Evolutionary conservation across 2,329 filamentous ascomycete genomes (phyloP).

Genomic region (Cladosporium sp.): DNA sequence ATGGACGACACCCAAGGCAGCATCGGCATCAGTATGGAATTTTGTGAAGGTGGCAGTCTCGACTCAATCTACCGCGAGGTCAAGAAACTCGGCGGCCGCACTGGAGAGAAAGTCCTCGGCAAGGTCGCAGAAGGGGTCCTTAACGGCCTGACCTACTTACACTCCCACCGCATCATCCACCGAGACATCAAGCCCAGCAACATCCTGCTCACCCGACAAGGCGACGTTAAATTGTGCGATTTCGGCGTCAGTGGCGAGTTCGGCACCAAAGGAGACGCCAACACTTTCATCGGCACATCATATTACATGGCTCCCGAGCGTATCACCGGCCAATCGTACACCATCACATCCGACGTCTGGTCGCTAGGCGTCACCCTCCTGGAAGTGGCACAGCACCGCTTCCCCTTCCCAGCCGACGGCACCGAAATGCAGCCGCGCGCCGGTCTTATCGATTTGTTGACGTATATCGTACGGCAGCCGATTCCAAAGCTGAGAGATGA

Average conservation of each 20-base stretch:
- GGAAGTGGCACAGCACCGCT: constrained; percentile 98
- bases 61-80: constrained; percentile 98
- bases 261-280: constrained; percentile 95
- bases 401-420: constrained; percentile 95
- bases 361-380: constrained; percentile 92
- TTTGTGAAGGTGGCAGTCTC: constrained; percentile 91
- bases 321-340: constrained; percentile 96
- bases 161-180: constrained; percentile 95
- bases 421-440: constrained; percentile 92
- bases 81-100: constrained; percentile 88
- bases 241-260: constrained; percentile 98
- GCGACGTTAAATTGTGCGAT: constrained; percentile 95
- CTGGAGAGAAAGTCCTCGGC: constrained; percentile 93
- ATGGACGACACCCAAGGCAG: constrained; percentile 93
- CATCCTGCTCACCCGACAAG: constrained; percentile 85
- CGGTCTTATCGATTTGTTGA: constrained; percentile 88
- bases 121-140: constrained; percentile 95
- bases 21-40: constrained; percentile 98
- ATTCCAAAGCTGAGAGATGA: constrained; percentile 97
- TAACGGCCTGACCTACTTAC: constrained; percentile 88
- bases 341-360: constrained; percentile 98
- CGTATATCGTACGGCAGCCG: constrained; percentile 93
- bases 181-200: constrained; percentile 98
- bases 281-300: constrained; percentile 97
- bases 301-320: constrained; percentile 99